These are phyloP conservation scores for Phytophthora rubi DNA, from an alignment of 352 stramenopile species.

Conservation along the genomic window DNA sequence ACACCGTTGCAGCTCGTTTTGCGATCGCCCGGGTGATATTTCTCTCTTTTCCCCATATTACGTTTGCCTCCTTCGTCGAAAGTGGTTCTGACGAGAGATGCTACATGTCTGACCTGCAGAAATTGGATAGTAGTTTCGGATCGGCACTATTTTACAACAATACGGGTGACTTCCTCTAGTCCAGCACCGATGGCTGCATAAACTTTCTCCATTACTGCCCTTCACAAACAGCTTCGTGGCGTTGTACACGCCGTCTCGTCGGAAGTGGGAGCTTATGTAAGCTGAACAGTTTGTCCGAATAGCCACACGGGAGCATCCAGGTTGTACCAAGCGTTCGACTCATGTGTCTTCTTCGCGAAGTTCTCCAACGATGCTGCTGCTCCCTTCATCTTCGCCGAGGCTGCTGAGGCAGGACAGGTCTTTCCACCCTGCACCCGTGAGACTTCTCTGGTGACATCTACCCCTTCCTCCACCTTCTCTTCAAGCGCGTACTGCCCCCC, in stretches of 20 bases:
- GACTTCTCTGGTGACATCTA: constrained; percentile 59
- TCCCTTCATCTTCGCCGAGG: constrained; percentile 44
- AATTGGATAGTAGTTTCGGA: too few relatives aligned
- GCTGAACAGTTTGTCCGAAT: constrained; percentile 72
- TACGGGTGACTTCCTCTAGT: constrained; percentile 70
- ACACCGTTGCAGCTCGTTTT: too few relatives aligned
- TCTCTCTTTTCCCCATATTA: too few relatives aligned
- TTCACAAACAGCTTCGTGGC: constrained; percentile 96
- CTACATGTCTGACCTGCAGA: too few relatives aligned
- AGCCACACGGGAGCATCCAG: constrained; percentile 91
- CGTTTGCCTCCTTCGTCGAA: too few relatives aligned
- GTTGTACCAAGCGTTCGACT: constrained; percentile 95
- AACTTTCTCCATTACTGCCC: constrained; percentile 91
- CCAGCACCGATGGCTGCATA: constrained; percentile 94
- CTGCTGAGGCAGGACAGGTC: constrained; percentile 89
- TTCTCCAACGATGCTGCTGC: constrained; percentile 59
- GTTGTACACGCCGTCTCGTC: constrained; percentile 96
- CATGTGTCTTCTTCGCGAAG: constrained; percentile 48
- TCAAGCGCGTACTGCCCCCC: constrained; percentile 70
- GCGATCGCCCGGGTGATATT: too few relatives aligned
- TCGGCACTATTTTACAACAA: too few relatives aligned
- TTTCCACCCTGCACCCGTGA: constrained; percentile 87
- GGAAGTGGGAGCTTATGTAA: constrained; percentile 95
- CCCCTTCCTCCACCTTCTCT: constrained; percentile 86
- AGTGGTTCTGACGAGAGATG: too few relatives aligned